A percentile compares a stretch with the other conserved stretches of the same genome.
These are phyloP conservation scores for Piper betle DNA, from an alignment of 164 flowering plant genomes.

Conservation along the genomic window DNA sequence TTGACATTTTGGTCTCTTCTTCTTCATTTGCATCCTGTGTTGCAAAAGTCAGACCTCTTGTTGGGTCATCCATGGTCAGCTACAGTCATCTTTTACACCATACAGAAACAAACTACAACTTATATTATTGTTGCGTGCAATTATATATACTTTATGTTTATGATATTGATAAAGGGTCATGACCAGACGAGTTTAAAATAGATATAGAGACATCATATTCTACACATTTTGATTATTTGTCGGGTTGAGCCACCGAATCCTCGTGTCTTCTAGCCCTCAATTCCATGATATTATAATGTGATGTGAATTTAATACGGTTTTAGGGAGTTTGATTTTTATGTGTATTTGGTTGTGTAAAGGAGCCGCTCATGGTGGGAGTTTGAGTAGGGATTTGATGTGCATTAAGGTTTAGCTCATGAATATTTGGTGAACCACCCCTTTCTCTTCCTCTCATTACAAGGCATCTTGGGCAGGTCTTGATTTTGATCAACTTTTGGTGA, in stretches of 20 bases:
- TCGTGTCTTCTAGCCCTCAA: constrained; percentile 23
- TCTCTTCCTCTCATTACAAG: not conserved
- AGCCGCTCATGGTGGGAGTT: not conserved
- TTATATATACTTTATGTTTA: not conserved
- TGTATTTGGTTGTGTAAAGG: not conserved
- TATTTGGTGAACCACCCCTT: constrained; percentile 14
- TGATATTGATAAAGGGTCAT: not conserved
- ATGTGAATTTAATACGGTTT: too few relatives aligned
- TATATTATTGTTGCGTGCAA: not conserved
- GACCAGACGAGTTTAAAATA: not conserved
- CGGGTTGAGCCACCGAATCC: constrained; percentile 49
- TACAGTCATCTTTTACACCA: not conserved
- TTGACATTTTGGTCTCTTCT: not conserved
- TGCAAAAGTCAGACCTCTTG: constrained; percentile 23
- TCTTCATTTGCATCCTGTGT: not conserved
- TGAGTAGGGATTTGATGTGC: not conserved
- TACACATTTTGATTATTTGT: constrained; percentile 10
- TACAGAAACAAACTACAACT: constrained; percentile 2
- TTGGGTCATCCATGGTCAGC: not conserved
- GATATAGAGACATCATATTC: not conserved
- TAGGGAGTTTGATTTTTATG: not conserved
- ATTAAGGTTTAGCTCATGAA: not conserved
- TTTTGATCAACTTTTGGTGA: not conserved
- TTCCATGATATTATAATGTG: not conserved
- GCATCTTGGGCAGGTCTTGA: not conserved